Conservation (phyloP, 1,284 basidiomycete genomes). For the Mrakiaceae sp. region DNA sequence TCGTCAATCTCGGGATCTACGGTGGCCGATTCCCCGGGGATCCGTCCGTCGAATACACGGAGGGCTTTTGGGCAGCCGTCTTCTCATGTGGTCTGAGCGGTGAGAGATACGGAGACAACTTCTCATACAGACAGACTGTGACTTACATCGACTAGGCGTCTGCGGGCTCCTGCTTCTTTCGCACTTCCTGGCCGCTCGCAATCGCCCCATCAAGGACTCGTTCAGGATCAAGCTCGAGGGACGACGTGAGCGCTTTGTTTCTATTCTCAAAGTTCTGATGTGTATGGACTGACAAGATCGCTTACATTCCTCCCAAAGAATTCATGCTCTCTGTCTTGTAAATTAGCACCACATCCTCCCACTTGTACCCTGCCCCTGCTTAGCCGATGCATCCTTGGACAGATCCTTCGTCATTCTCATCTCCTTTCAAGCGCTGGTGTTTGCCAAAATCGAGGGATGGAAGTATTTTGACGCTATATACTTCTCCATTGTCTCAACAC, state of each 20-base stretch:
- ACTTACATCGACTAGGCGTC: background rate
- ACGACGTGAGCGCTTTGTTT: background rate
- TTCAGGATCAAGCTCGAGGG: conserved; percentile 9
- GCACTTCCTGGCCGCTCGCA: conserved; percentile 7
- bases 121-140: too few relatives aligned
- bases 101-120: too few relatives aligned
- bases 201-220: conserved; percentile 2
- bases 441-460: conserved; percentile 19
- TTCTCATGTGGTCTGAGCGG: conserved; percentile 9
- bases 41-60: background rate
- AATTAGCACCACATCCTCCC: background rate
- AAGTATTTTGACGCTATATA: conserved; percentile 21
- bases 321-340: conserved; percentile 9
- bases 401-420: conserved; percentile 15
- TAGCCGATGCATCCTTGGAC: background rate
- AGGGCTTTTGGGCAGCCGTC: conserved; percentile 22
- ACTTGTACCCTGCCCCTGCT: background rate
- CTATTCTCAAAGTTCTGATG: too few relatives aligned
- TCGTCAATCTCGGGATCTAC: conserved; percentile 11
- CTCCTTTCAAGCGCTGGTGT: conserved; percentile 23
- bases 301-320: background rate
- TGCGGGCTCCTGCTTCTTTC: conserved; percentile 17
- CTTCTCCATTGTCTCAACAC: conserved; percentile 18
- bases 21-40: background rate
- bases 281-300: too few relatives aligned